Evolutionary conservation across 495 filamentous ascomycete genomes (phyloP), one percentile per base, ranked within the genome.

Genomic region (Penicillium bialowiezense): DNA sequence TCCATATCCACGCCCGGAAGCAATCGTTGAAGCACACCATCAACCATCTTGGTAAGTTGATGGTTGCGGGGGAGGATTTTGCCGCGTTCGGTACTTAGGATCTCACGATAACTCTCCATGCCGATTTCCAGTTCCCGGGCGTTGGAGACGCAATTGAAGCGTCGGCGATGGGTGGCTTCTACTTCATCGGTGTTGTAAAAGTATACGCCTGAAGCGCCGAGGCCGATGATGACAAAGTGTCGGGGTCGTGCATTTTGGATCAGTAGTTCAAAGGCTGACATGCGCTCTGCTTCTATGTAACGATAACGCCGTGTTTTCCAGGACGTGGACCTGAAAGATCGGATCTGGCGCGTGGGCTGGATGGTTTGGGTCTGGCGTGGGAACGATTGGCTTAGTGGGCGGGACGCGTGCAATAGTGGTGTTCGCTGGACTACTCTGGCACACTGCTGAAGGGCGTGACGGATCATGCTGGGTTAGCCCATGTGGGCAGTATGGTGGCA

Each of bases 141-240:
- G 17, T 76, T 64, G 26, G 77, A 78, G 31, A 91, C 71, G 51
- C 84, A 82, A 58, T 92, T 96, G 74, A 97, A 97, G 32, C 91
- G 82, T 41, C 78, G 79, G 15, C 92, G 83, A 3, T 88, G 86
- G 7, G 84, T 86, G 33, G 90, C 66, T 67, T 90, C 90, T 12
- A 96, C 91, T 7, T 75, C 80, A 55, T 97, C 89, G 9, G 87
- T 69, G 56, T 95, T 86, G 59, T 72, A 76, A 37, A 87, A 67
- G 67, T 91, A 92, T 60, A 92, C 82, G 20, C 63, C 68, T 0
- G 62, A 60, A 18, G 64, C 41, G 0, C 56, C 55, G 1, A 68
- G 20, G 4, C 62, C 71, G 17, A 72, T 45, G 2, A 68, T 21
- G 9, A 75, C 55, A 17, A 64, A 67, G 42, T 69, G 71, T 7